Base-by-base conservation (phyloP, 768 basidiomycete species). In the Gymnopilus junonius region DNA sequence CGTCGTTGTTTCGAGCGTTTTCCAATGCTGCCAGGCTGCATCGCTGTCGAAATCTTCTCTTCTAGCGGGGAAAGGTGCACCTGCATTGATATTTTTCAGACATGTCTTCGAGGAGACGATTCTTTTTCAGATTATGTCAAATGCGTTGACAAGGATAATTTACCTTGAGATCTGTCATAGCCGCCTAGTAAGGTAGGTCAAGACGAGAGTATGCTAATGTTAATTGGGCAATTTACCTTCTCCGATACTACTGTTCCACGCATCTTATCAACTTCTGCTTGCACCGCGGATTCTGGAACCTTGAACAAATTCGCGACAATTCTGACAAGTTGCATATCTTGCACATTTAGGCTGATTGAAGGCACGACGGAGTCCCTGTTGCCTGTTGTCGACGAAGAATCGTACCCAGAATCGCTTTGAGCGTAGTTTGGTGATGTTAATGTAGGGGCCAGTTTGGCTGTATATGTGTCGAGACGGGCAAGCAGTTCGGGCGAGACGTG, bases 31-130 rank as follows among this genome's bases (percentile, higher is more conserved):
- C 87, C 92, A 99, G 0, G 92, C 93, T 2, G 87, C 85, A 5
- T 94, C 92, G 58, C 75, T 89, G 34, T 88, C 85, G 71, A 98
- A 99, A 73, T 99, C 95, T 65, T 93, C 90, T 66, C 91, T 83
- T 55, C 90, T 85, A 20, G 92, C 94, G 1, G 95, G 95, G 71
- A 96, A 96, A 1, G 91, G 78, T 12, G 84, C 82, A 25, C 93
- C 91, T 14, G 91, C 89, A 58, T 91, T 93, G 71, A 98, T 91
- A 66, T 94, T 93, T 79, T 97, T 97, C 58, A 98, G 79, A 72
- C 92, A 95, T 35, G 91, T 92, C 92, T 95, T 64, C 15, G 27
- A 70, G 39, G 32, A 45, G 67, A 15, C 8, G 23, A 45, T n/a
- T 50, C 61, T 67, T 43, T 55, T 27, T 37, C 59, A 31, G 21